These are phyloP conservation scores for Sophora flavescens DNA, from an alignment of 306 rosid species.

Conservation along the genomic window DNA sequence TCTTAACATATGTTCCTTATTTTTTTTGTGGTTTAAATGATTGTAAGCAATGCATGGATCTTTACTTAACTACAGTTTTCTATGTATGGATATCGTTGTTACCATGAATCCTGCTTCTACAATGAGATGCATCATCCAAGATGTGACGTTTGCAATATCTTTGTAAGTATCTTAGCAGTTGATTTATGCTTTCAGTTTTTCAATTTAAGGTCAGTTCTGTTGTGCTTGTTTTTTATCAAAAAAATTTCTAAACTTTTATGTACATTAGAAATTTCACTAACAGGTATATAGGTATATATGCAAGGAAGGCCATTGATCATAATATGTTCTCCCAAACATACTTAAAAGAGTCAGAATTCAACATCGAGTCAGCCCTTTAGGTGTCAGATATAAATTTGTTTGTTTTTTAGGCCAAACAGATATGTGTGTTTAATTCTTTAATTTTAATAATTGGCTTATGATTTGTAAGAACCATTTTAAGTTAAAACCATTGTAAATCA, in stretches of 20 bases:
- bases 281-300: slow-evolving; percentile 9
- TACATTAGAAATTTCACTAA: slow-evolving; percentile 32
- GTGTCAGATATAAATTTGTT: neutral
- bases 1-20: slow-evolving; percentile 7
- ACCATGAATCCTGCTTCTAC: slow-evolving; percentile 84
- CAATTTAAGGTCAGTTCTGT: neutral
- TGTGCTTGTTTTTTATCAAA: slow-evolving; percentile 25
- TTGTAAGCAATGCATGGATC: slow-evolving; percentile 34
- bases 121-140: slow-evolving; percentile 90
- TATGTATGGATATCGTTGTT: slow-evolving; percentile 77
- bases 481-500: slow-evolving; percentile 1
- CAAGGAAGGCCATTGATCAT: slow-evolving; percentile 14
- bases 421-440: neutral
- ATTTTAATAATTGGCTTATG: slow-evolving; percentile 1
- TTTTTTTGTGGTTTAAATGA: slow-evolving; percentile 13
- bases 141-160: slow-evolving; percentile 92
- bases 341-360: slow-evolving; percentile 16
- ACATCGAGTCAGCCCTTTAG: neutral
- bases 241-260: neutral
- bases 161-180: slow-evolving; percentile 63
- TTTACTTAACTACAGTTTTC: slow-evolving; percentile 72
- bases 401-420: neutral
- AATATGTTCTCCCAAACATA: neutral
- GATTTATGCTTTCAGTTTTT: slow-evolving; percentile 18
- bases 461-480: neutral